Percentiles rank a stretch among this genome's conserved stretches.
Evolutionary conservation across 345 rosid species (phyloP).

Genomic region (Chamaenerion angustifolium): DNA sequence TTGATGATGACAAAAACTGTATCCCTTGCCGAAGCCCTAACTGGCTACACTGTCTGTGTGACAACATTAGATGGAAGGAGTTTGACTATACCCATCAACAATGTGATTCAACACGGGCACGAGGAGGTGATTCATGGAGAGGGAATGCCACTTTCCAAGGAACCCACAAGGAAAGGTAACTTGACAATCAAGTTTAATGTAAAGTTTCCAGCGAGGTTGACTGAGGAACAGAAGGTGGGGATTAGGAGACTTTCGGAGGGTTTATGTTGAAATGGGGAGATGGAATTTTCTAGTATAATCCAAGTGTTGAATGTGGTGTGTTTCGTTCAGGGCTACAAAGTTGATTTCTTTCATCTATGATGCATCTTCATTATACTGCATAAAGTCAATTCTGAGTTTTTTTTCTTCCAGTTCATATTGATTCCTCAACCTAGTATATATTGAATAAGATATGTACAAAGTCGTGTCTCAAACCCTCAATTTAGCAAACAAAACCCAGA

Average conservation of each 20-base stretch:
- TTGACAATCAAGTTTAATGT: conserved; percentile 15
- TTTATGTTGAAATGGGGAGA: neutral
- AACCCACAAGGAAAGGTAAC: conserved; percentile 58
- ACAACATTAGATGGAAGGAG: conserved; percentile 60
- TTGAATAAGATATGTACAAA: no score
- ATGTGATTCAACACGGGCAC: conserved; percentile 49
- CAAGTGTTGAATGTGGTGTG: no score
- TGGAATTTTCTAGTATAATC: neutral
- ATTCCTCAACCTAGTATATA: no score
- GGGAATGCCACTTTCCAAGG: conserved; percentile 81
- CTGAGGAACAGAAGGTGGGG: conserved; percentile 62
- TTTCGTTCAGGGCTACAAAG: no score
- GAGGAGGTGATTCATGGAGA: conserved; percentile 66
- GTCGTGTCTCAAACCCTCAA: conserved; percentile 7
- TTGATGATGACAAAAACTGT: conserved; percentile 45
- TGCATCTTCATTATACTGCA: no score
- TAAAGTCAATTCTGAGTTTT: no score
- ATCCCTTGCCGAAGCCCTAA: conserved; percentile 57
- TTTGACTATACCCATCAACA: conserved; percentile 43
- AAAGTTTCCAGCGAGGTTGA: conserved; percentile 10
- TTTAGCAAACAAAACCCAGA: no score
- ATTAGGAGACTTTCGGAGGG: conserved; percentile 50
- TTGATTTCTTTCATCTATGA: no score
- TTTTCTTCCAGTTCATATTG: no score
- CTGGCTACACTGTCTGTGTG: conserved; percentile 41